Base-by-base conservation (phyloP, 805 yeast genomes). In the Pichia eremophila region DNA sequence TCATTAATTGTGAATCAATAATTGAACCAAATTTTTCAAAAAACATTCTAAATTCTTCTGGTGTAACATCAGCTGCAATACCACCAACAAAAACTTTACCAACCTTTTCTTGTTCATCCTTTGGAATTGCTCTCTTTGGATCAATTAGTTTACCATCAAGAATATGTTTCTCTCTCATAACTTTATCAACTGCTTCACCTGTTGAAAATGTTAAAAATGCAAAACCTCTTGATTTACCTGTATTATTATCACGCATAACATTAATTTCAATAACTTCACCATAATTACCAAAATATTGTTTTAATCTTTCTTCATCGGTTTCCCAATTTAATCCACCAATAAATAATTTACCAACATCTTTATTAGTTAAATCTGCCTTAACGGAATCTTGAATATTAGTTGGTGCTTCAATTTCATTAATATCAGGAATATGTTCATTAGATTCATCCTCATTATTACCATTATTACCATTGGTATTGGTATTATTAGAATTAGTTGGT, bases 261-360 rank as follows among this genome's bases (percentile, higher is more conserved):
- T 91, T 86, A 59, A 85, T 78, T 55, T 90, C 97, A 39, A 79
- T 63, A 46, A 91, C 90, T 54, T 84, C 91, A 57, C 99, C 99
- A 63, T 78, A 91, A 64, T 90, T 83, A 43, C 83, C 71, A 63
- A 91, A 91, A 64, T 91, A 91, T 47, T 79, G 82, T 55, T 75
- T 80, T 67, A 91, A 70, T 34, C 84, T 79, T 53, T 89, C 95
- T 61, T 91, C 98, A 14, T 90, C 82, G 15, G 99, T 91, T 62
- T 91, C 97, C 98, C 98, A 91, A 61, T 91, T 93, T 58, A 91
- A 78, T 44, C 99, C 99, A 53, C 99, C 99, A 65, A 88, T 79
- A 60, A 89, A 89, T 95, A 89, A 85, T 63, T 89, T 89, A 46
- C 95, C 95, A 54, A 81, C 81, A 58, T 86, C 96, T 54, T 81